Conservation (phyloP, 2,329 filamentous ascomycete species). For the Aspergillus puulaauensis region DNA sequence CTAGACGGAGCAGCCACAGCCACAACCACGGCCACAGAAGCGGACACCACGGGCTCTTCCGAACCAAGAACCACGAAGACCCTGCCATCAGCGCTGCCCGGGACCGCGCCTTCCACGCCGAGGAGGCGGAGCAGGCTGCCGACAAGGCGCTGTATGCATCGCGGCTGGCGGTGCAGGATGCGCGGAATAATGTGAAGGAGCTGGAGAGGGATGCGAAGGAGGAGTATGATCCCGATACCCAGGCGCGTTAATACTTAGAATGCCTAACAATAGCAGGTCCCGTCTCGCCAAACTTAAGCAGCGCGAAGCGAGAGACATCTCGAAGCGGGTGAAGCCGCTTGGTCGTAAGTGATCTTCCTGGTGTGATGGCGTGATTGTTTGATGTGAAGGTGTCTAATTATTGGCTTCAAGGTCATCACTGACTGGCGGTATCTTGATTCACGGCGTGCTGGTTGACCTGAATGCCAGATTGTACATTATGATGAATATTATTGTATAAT, state of each 20-base stretch:
- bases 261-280: constrained; percentile 35
- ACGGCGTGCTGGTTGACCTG: no score
- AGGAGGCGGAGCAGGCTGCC: constrained; percentile 64
- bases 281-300: constrained; percentile 67
- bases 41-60: constrained; percentile 21
- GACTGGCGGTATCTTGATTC: no score
- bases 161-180: constrained; percentile 59
- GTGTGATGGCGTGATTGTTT: neutral
- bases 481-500: no score
- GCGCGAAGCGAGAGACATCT: constrained; percentile 62
- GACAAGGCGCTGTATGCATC: constrained; percentile 63
- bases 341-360: constrained; percentile 55
- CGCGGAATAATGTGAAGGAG: constrained; percentile 61
- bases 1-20: neutral
- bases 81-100: constrained; percentile 62
- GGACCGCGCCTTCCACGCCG: constrained; percentile 62
- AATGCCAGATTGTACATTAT: no score
- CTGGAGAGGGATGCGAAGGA: constrained; percentile 66
- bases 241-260: no score
- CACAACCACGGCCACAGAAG: neutral
- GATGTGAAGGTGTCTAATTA: no score
- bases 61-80: constrained; percentile 55
- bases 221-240: constrained; percentile 40
- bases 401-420: no score
- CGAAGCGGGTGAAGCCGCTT: constrained; percentile 68